Evolutionary conservation across 805 yeast genomes (phyloP), one percentile per base, ranked within the genome.

Genomic region (Hanseniaspora taiwanica): DNA sequence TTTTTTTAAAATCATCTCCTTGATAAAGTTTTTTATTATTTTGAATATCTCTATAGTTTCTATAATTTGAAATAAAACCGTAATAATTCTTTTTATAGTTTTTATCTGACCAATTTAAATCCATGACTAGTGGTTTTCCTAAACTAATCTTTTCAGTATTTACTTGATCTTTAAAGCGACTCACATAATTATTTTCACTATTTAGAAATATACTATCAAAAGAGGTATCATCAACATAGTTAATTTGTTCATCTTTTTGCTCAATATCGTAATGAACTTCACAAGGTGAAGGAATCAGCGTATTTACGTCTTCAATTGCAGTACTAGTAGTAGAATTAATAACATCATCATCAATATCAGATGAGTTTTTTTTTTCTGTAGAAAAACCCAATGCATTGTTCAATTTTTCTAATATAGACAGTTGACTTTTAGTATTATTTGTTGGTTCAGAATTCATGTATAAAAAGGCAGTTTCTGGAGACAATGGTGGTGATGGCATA

Each of bases 401-500:
- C 29, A n/a, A n/a, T n/a, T n/a, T 25, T 23, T 8, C 27, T 25
- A 13, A 14, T 25, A 55, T 50, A 17, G 68, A 62, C 34, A 69
- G 57, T n/a, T n/a, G n/a, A n/a, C n/a, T n/a, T n/a, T n/a, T n/a
- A n/a, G n/a, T n/a, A n/a, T n/a, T 1, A 71, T 59, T 21, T 69
- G 62, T 42, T 60, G 59, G 43, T 65, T 60, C 25, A 23, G 25
- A 18, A 56, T 54, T 47, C 62, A 67, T 49, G n/a, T n/a, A n/a
- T n/a, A n/a, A n/a, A 62, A 62, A 64, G 67, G 66, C 49, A 23
- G 25, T 23, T 8, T 23, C 9, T 44, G 72, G 71, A 3, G 71
- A 66, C 42, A 65, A 53, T 35, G 71, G 71, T 6, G 72, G 72
- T 12, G 71, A 65, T 31, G 67, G 65, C 20, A 67, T 66, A 4